phyloP scores from a whole-genome alignment of 2,329 filamentous ascomycete genomes.

The Rosellinia necatrix region DNA sequence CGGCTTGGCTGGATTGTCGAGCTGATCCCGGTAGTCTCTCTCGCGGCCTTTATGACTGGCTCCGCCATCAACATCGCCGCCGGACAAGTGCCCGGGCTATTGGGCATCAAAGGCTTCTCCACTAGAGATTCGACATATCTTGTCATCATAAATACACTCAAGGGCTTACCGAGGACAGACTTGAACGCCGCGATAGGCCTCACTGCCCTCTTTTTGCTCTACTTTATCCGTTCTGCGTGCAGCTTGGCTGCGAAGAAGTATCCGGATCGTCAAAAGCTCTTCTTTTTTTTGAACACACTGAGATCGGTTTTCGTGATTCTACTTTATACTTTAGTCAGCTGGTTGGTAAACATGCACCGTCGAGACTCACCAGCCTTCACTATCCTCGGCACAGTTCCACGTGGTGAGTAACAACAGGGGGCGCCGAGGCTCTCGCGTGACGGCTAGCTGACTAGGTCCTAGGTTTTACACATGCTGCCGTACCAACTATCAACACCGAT shows the following conservation, averaged over 20 bases:
- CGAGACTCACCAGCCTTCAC: conserved; percentile 69
- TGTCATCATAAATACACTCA: conserved; percentile 82
- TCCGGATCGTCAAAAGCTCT: conserved; percentile 71
- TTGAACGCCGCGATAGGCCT: conserved; percentile 89
- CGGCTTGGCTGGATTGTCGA: conserved; percentile 90
- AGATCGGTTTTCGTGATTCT: conserved; percentile 90
- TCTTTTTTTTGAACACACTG: conserved; percentile 91
- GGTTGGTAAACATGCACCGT: conserved; percentile 75
- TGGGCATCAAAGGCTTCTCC: conserved; percentile 77
- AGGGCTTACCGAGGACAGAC: conserved; percentile 67
- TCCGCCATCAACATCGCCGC: conserved; percentile 87
- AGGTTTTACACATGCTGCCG: conserved; percentile 80
- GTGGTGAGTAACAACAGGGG: conserved; percentile 54
- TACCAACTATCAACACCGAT: conserved; percentile 67
- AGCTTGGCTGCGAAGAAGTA: conserved; percentile 69
- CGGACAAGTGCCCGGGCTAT: conserved; percentile 80
- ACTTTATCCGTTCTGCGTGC: conserved; percentile 71
- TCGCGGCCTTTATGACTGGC: conserved; percentile 96
- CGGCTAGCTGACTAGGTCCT: conserved; percentile 28
- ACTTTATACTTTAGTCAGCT: conserved; percentile 90
- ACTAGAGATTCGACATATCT: conserved; percentile 79
- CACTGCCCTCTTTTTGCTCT: conserved; percentile 78
- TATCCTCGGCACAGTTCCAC: conserved; percentile 76
- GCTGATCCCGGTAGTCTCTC: conserved; percentile 85
- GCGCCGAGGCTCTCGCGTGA: conserved; percentile 6